A percentile compares a stretch with the other conserved stretches of the same genome.
Conservation (phyloP, 164 flowering plant species). For the Aristolochia fimbriata region DNA sequence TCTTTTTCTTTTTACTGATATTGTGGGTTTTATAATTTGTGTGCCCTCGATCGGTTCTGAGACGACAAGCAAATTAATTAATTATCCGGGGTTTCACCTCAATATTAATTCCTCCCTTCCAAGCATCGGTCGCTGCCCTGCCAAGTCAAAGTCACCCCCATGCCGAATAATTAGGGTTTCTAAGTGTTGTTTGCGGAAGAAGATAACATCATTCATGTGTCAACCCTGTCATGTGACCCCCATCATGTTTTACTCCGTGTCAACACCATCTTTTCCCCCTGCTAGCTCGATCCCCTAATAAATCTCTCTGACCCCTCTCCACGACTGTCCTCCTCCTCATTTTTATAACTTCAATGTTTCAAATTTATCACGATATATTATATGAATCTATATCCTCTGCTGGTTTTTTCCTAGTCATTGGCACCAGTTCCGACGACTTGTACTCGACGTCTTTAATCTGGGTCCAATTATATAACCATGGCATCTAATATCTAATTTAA, state of each 20-base stretch:
- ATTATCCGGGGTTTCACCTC: not conserved
- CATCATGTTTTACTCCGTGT: conserved; percentile 10
- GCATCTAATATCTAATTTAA: too few relatives aligned
- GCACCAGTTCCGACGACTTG: not conserved
- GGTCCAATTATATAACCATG: too few relatives aligned
- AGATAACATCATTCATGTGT: conserved; percentile 32
- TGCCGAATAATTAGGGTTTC: conserved; percentile 26
- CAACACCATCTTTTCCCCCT: not conserved
- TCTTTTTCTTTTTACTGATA: too few relatives aligned
- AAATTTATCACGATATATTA: not conserved
- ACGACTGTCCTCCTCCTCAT: too few relatives aligned
- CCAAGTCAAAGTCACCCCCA: conserved; percentile 9
- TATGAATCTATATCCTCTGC: not conserved
- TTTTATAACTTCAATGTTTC: not conserved
- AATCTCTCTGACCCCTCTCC: not conserved
- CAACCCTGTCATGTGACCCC: conserved; percentile 27
- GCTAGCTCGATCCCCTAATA: not conserved
- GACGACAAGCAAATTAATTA: too few relatives aligned
- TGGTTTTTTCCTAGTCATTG: not conserved
- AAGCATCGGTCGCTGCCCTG: conserved; percentile 13
- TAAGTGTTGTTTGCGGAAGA: conserved; percentile 30
- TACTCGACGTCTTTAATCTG: too few relatives aligned
- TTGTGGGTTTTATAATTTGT: not conserved
- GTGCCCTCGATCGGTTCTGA: too few relatives aligned
- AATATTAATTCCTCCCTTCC: not conserved